Percentiles rank a stretch among this genome's conserved stretches.
These are phyloP conservation scores for Sordariomycetes sp. DNA, from an alignment of 2,329 filamentous ascomycete species.

Conservation along the genomic window DNA sequence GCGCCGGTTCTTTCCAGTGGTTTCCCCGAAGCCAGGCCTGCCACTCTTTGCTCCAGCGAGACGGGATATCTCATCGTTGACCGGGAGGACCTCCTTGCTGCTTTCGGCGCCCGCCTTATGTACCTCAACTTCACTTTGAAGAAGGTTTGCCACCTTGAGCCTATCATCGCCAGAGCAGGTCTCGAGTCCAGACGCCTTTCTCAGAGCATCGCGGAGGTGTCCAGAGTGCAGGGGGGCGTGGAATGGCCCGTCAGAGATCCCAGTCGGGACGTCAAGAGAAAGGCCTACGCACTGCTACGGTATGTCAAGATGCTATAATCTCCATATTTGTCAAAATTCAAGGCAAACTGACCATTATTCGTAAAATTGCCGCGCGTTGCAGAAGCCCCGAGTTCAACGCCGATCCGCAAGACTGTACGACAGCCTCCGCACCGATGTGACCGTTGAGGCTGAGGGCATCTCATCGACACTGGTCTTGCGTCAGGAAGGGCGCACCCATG, in stretches of 20 bases:
- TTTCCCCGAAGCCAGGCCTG: not conserved
- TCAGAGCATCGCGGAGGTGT: conserved; percentile 13
- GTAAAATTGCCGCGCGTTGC: conserved; percentile 15
- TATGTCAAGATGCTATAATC: conserved; percentile 6
- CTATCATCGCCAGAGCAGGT: conserved; percentile 15
- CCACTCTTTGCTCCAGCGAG: not conserved
- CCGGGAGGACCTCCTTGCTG: conserved; percentile 10
- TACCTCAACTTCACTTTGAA: conserved; percentile 16
- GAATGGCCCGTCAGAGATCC: conserved; percentile 7
- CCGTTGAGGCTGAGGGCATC: conserved; percentile 13
- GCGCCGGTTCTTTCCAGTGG: not conserved
- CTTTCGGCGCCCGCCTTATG: conserved; percentile 12
- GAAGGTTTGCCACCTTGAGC: conserved; percentile 12
- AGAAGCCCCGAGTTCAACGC: conserved; percentile 10
- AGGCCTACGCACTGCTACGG: conserved; percentile 15
- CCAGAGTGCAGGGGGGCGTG: conserved; percentile 8
- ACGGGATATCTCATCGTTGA: conserved; percentile 14
- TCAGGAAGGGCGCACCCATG: conserved; percentile 8
- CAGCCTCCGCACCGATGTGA: conserved; percentile 9
- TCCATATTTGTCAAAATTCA: not conserved
- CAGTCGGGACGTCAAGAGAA: conserved; percentile 10
- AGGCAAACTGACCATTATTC: not conserved
- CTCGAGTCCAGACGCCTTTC: conserved; percentile 16
- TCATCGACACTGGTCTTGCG: conserved; percentile 9
- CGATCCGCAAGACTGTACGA: conserved; percentile 11